Base-by-base conservation (phyloP, 495 filamentous ascomycete species). In the Neurospora sp. region DNA sequence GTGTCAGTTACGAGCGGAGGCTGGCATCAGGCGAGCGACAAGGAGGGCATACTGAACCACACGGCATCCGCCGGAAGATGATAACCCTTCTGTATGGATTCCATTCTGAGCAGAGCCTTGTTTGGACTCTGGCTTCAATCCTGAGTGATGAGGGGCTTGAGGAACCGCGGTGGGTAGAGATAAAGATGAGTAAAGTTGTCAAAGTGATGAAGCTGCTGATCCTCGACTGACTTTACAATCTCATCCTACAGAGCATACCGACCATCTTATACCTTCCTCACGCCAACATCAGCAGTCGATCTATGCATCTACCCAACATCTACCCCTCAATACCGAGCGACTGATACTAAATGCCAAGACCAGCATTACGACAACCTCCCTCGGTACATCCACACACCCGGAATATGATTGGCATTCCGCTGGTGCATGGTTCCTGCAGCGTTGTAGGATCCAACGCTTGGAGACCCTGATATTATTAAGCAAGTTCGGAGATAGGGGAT, bases 41-140 rank as follows among this genome's bases (percentile, higher is more conserved):
- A 37, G 16, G 44, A 40, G 0, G 27, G 76, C 82, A 78, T 70
- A 86, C 84, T 84, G 72, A 87, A 83, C 86, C 85, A 87, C 77
- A 83, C 81, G 12, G 84, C 85, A 69, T 85, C 82, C 0, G 74
- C 14, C 38, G 85, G 84, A 53, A 86, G 80, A n/a, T 80, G 71
- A 78, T 87, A 87, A 0, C 78, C 77, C 38, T 81, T 74, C 22
- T 75, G 78, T 22, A 1, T 22, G 45, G 45, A 53, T 22, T 20
- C 45, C 20, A 53, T 71, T 84, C 82, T 22, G 79, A 65, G 2
- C 40, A 70, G 69, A 9, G 79, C 76, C 80, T 81, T 82, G 4
- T 44, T 75, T 22, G 22, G 41, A 44, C 2, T 44, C 16, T n/a
- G 41, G 41, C 41, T 44, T 44, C 16, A 17, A n/a, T 6, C 41